Conservation (phyloP, 2,329 filamentous ascomycete species). For the Aspergillus versicolor region DNA sequence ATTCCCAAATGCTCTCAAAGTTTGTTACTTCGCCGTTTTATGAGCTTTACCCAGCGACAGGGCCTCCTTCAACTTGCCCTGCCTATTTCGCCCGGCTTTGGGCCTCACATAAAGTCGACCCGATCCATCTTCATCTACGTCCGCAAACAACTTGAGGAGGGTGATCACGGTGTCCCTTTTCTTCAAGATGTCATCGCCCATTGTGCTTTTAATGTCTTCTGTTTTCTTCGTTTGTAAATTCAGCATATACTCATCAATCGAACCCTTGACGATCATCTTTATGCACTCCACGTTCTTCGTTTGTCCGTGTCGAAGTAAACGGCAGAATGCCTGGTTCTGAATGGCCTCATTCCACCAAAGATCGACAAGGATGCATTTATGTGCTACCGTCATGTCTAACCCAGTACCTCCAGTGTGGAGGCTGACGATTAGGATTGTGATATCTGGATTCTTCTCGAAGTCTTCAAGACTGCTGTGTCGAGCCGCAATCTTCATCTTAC, state of each 20-base stretch:
- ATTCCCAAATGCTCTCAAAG: not conserved
- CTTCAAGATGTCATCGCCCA: slow-evolving; percentile 22
- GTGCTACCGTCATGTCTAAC: slow-evolving; percentile 62
- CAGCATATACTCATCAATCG: slow-evolving; percentile 59
- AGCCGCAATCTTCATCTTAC: slow-evolving; percentile 45
- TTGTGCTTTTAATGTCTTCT: slow-evolving; percentile 21
- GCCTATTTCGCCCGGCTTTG: not conserved
- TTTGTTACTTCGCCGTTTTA: not conserved
- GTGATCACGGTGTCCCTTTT: slow-evolving; percentile 16
- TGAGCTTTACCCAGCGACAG: not conserved
- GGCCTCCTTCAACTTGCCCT: not conserved
- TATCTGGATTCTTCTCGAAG: slow-evolving; percentile 44
- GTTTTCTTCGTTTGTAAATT: slow-evolving; percentile 57
- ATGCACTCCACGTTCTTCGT: slow-evolving; percentile 58
- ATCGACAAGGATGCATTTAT: slow-evolving; percentile 57
- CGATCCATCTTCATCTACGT: slow-evolving; percentile 9
- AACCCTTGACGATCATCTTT: slow-evolving; percentile 55
- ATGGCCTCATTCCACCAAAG: slow-evolving; percentile 62
- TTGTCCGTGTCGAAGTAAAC: slow-evolving; percentile 67
- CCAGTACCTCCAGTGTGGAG: slow-evolving; percentile 58
- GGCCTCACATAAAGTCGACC: not conserved
- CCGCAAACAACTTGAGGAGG: slow-evolving; percentile 29
- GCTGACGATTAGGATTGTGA: slow-evolving; percentile 55
- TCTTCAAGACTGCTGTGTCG: slow-evolving; percentile 48
- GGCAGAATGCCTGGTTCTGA: slow-evolving; percentile 60